A percentile compares a stretch with the other conserved stretches of the same genome.
Conservation (phyloP, 2,329 filamentous ascomycete genomes). For the Polytolypa hystricis region DNA sequence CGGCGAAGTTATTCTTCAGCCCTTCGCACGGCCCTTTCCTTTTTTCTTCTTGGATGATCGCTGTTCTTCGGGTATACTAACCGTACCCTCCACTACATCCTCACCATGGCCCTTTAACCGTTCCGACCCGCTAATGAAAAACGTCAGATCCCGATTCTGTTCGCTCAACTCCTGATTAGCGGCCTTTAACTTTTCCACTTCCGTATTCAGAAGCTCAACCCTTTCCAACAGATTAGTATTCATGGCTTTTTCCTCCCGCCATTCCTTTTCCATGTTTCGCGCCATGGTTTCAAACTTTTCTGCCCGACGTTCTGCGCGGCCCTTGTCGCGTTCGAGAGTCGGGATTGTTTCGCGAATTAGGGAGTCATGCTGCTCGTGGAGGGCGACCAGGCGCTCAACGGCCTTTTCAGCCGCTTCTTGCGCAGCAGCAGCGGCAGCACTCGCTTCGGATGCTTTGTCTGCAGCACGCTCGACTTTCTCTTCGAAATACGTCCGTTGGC, state of each 20-base stretch:
- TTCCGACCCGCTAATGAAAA: slow-evolving; percentile 77
- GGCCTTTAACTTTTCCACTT: slow-evolving; percentile 45
- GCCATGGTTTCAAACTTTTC: slow-evolving; percentile 66
- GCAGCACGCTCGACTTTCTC: slow-evolving; percentile 80
- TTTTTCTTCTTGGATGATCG: slow-evolving; percentile 44
- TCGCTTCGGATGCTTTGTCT: slow-evolving; percentile 73
- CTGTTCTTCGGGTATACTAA: slow-evolving; percentile 51
- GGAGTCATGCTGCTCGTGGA: slow-evolving; percentile 45
- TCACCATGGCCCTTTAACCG: slow-evolving; percentile 59
- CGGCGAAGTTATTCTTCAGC: too few relatives aligned
- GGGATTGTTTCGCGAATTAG: slow-evolving; percentile 50
- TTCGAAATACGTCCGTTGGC: slow-evolving; percentile 86
- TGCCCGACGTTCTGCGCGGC: slow-evolving; percentile 56
- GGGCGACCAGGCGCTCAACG: slow-evolving; percentile 40
- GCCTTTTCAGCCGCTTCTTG: slow-evolving; percentile 57
- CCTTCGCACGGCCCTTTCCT: slow-evolving; percentile 21
- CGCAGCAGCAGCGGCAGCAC: slow-evolving; percentile 40
- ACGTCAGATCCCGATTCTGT: slow-evolving; percentile 74
- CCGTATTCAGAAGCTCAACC: slow-evolving; percentile 54
- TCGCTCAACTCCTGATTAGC: slow-evolving; percentile 66
- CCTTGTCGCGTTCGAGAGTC: slow-evolving; percentile 60
- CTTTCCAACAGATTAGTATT: slow-evolving; percentile 68
- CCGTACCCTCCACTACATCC: slow-evolving; percentile 63
- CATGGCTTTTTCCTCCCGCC: slow-evolving; percentile 79
- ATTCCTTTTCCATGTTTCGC: slow-evolving; percentile 59